Percentiles rank a stretch among this genome's conserved stretches.
These are phyloP conservation scores for Geotrichum siamense DNA, from an alignment of 1,139 yeast genomes.

Conservation along the genomic window DNA sequence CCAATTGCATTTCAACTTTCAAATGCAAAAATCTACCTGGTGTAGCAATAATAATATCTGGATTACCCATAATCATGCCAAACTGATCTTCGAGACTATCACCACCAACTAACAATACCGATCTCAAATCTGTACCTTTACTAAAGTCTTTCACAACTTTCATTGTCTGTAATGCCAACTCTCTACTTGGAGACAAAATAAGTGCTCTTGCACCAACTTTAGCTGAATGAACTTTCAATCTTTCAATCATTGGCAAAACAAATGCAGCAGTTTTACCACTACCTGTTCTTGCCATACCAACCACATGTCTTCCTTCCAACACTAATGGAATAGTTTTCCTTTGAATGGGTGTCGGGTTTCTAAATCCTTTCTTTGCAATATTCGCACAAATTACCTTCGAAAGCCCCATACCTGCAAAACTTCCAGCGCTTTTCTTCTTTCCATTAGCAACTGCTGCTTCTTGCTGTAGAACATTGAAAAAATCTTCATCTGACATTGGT, in stretches of 20 bases:
- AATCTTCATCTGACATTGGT: constrained; percentile 13
- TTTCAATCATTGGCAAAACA: constrained; percentile 85
- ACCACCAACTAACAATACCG: constrained; percentile 87
- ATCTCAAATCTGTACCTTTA: constrained; percentile 73
- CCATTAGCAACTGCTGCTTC: constrained; percentile 28
- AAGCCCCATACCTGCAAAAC: constrained; percentile 86
- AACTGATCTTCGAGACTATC: constrained; percentile 96
- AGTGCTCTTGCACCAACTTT: constrained; percentile 86
- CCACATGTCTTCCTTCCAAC: constrained; percentile 84
- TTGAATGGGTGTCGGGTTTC: constrained; percentile 96
- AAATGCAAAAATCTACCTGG: constrained; percentile 97
- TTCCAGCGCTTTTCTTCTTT: constrained; percentile 52
- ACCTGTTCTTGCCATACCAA: constrained; percentile 99
- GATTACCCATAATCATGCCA: constrained; percentile 83
- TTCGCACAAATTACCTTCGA: constrained; percentile 64
- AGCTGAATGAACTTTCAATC: constrained; percentile 72
- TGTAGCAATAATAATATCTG: constrained; percentile 92
- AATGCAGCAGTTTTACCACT: constrained; percentile 99
- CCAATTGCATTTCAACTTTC: constrained; percentile 89
- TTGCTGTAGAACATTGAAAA: constrained; percentile 12
- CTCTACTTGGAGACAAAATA: constrained; percentile 87
- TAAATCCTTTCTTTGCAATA: constrained; percentile 77
- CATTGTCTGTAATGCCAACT: constrained; percentile 85
- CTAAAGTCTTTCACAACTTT: constrained; percentile 86
- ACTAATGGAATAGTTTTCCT: constrained; percentile 89